These are phyloP conservation scores for Amanita muscaria DNA, from an alignment of 768 basidiomycete genomes.

Conservation along the genomic window DNA sequence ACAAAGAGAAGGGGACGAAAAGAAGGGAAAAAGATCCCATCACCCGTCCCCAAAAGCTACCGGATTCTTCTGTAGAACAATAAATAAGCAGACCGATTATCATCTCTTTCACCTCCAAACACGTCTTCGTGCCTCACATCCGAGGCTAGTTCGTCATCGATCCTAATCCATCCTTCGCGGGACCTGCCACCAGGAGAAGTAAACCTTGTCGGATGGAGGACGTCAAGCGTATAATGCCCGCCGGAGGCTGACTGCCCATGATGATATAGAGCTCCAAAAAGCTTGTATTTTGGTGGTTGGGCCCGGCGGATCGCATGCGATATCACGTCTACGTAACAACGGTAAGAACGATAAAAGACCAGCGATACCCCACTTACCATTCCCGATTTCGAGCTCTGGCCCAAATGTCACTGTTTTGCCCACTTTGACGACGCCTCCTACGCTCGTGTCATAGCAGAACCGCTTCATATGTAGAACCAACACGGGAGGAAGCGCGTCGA, in stretches of 20 bases:
- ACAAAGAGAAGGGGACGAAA: background rate
- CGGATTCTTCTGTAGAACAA: conserved; percentile 72
- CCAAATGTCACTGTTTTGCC: conserved; percentile 74
- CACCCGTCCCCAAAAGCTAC: conserved; percentile 5
- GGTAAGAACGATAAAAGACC: conserved; percentile 2
- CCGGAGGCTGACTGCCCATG: conserved; percentile 87
- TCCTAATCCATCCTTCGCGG: conserved; percentile 77
- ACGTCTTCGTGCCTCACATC: conserved; percentile 69
- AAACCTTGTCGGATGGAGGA: conserved; percentile 65
- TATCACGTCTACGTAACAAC: conserved; percentile 43
- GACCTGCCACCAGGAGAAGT: conserved; percentile 13
- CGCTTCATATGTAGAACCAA: conserved; percentile 86
- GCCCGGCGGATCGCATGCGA: conserved; percentile 38
- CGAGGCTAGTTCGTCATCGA: conserved; percentile 86
- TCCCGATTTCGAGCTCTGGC: conserved; percentile 67
- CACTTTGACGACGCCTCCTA: conserved; percentile 77
- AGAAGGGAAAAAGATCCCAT: background rate
- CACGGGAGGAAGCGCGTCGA: conserved; percentile 78
- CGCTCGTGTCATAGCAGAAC: conserved; percentile 75
- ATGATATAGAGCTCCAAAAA: conserved; percentile 90
- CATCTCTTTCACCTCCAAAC: conserved; percentile 48
- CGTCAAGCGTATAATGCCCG: conserved; percentile 92
- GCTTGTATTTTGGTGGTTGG: conserved; percentile 54
- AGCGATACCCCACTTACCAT: conserved; percentile 35
- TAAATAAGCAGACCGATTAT: conserved; percentile 69